Evolutionary conservation across 495 filamentous ascomycete species (phyloP).

Genomic region (Hypoxylon rickii): DNA sequence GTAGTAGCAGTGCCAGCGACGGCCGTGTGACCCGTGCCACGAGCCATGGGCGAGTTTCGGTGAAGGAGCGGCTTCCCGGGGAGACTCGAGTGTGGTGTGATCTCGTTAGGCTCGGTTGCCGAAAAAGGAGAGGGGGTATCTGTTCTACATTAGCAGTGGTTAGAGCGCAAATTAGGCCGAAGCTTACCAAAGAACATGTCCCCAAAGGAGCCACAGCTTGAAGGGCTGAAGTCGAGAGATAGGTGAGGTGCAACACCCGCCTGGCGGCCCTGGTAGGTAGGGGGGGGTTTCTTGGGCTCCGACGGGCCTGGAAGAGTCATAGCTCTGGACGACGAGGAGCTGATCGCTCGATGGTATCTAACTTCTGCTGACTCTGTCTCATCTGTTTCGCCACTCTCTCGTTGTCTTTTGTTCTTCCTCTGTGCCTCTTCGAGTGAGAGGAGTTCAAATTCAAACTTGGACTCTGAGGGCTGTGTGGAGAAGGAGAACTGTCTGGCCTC

Average conservation of each 20-base stretch:
- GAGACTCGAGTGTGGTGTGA: background rate
- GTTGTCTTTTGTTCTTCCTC: slow-evolving; percentile 18
- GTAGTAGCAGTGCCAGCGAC: background rate
- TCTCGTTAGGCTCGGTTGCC: background rate
- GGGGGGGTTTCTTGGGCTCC: slow-evolving; percentile 1
- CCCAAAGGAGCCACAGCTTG: background rate
- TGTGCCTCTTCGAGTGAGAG: slow-evolving; percentile 28
- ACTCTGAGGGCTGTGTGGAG: slow-evolving; percentile 2
- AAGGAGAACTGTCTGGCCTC: background rate
- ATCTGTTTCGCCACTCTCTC: slow-evolving; percentile 27
- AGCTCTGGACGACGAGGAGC: background rate
- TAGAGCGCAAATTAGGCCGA: background rate
- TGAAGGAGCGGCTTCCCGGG: background rate
- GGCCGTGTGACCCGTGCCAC: background rate
- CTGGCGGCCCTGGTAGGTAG: background rate
- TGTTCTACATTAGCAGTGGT: slow-evolving; percentile 13
- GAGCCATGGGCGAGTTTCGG: background rate
- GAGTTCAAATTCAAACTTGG: slow-evolving; percentile 36
- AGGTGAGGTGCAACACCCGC: slow-evolving; percentile 5
- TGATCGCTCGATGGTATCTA: slow-evolving; percentile 5
- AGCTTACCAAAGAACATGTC: slow-evolving; percentile 16
- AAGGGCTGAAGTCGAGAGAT: slow-evolving; percentile 23
- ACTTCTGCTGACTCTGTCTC: slow-evolving; percentile 15
- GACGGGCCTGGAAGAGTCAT: background rate
- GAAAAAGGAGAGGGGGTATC: slow-evolving; percentile 13